Evolutionary conservation across 495 filamentous ascomycete genomes (phyloP), one percentile per base, ranked within the genome.

Genomic region (Aspergillus steynii): DNA sequence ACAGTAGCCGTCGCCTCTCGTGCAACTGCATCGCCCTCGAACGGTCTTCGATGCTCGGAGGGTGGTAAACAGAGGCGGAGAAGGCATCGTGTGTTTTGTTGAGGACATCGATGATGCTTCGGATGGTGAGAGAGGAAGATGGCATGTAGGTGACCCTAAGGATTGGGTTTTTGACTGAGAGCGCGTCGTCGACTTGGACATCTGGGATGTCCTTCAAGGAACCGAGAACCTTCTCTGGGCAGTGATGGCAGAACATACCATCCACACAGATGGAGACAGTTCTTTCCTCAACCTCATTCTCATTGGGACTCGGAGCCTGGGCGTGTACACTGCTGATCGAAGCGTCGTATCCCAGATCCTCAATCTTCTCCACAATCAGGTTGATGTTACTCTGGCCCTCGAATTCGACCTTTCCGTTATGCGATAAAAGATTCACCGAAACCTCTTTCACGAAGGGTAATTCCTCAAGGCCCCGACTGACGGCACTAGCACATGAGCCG

Each of bases 231-330:
- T 85, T 82, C 8, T 75, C 73, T 2, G 93, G 89, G 66, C 95
- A 97, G 69, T 93, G 89, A 45, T 86, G 81, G 74, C 94, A 97
- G 74, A 89, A 94, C 83, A 97, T 92, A 47, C 95, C 94, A 47
- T 90, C 83, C 47, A 98, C 82, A 34, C 64, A 79, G 61, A 96
- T 86, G 53, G 74, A 74, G 12, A 93, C 79, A 4, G 84, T 85
- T 58, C 93, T 79, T 27, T 81, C 70, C 45, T 75, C 68, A 0
- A 61, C 52, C 29, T 56, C 46, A 12, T 49, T 55, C 2, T 49
- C 27, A 3, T 57, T 61, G 7, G 65, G 53, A 5, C 71, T 58
- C 2, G 53, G 46, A 53, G 45, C 47, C 54, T 70, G 29, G 9
- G 69, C 61, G 37, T 62, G 34, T 14, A 79, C 58, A 58, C 67